Base-by-base conservation (phyloP, 2,329 filamentous ascomycete genomes). In the Aotearoamyces nothofagi region DNA sequence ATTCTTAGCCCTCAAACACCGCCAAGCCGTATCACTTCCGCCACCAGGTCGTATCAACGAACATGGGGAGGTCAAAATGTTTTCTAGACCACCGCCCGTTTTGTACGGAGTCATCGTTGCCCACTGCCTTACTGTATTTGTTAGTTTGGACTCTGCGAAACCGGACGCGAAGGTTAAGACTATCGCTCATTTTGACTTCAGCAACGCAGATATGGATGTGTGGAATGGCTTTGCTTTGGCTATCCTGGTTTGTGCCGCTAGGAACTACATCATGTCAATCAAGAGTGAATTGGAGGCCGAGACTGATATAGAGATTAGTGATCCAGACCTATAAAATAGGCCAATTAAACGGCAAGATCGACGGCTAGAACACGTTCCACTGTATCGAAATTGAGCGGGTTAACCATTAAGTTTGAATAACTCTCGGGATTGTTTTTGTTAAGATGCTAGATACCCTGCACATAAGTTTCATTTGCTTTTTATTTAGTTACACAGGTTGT, bases 161-260 rank as follows among this genome's bases (percentile, higher is more conserved):
- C 34, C 33, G 2, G 31, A 44, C 9, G 38, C 41, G n/a, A 35
- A 31, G 14, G 26, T 44, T 4, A 41, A 36, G 17, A 40, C 42
- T 15, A 33, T 53, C n/a, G 29, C 30, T 3, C 26, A 44, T 15
- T 45, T 50, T 24, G 42, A 52, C 26, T 47, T 50, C 14, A 35
- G 32, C 1, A 38, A 47, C 3, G 33, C 37, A 11, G 23, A 32
- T n/a, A 43, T 39, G 33, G 44, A 45, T 33, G 47, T 50, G 9
- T 53, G 50, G 50, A 47, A 51, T 32, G 49, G 43, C 5, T 36
- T 53, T 27, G 46, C 44, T 7, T 35, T 53, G 30, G 45, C 48
- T 12, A 46, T 49, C 17, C 29, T 49, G 13, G 33, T 45, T 16
- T 42, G 42, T 19, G 33, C 40, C 15, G 45, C 46, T 2, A 35